Percentiles rank a stretch among this genome's conserved stretches.
Evolutionary conservation across 345 rosid genomes (phyloP).

Genomic region (Lagerstroemia speciosa): DNA sequence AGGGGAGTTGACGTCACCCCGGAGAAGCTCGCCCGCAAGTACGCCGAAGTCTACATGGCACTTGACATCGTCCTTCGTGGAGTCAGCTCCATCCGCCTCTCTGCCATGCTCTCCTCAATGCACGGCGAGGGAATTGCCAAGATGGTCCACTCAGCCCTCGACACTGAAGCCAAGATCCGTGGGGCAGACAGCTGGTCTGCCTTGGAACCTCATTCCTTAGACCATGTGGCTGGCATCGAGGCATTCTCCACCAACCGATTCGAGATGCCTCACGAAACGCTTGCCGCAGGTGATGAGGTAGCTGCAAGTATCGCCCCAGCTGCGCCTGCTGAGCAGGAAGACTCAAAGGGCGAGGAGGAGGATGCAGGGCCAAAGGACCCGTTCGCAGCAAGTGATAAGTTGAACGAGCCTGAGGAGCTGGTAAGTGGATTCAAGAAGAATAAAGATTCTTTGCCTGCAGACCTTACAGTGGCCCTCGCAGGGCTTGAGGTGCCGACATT

Average conservation of each 20-base stretch:
- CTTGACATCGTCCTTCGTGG: constrained; percentile 90
- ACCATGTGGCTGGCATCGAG: constrained; percentile 56
- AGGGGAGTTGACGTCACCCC: constrained; percentile 99
- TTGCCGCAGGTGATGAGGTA: constrained; percentile 73
- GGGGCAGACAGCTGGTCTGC: constrained; percentile 79
- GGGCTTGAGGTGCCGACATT: constrained; percentile 87
- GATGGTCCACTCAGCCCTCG: constrained; percentile 92
- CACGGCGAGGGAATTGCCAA: constrained; percentile 96
- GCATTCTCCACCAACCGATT: constrained; percentile 54
- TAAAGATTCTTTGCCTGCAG: constrained; percentile 56
- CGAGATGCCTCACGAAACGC: constrained; percentile 75
- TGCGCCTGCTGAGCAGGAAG: constrained; percentile 31
- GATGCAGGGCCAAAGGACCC: constrained; percentile 61
- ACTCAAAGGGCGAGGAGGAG: constrained; percentile 43
- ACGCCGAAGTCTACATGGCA: constrained; percentile 98
- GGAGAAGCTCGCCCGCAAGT: constrained; percentile 79
- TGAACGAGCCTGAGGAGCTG: constrained; percentile 66
- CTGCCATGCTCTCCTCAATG: constrained; percentile 92
- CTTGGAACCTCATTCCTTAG: constrained; percentile 50
- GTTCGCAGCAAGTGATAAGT: constrained; percentile 70
- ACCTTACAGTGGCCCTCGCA: constrained; percentile 71
- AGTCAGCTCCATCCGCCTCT: constrained; percentile 75
- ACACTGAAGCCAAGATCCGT: constrained; percentile 83
- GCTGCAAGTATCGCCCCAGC: constrained; percentile 55
- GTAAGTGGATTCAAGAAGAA: constrained; percentile 86